Conservation (phyloP, 345 rosid species). For the Microthlaspi erraticum region DNA sequence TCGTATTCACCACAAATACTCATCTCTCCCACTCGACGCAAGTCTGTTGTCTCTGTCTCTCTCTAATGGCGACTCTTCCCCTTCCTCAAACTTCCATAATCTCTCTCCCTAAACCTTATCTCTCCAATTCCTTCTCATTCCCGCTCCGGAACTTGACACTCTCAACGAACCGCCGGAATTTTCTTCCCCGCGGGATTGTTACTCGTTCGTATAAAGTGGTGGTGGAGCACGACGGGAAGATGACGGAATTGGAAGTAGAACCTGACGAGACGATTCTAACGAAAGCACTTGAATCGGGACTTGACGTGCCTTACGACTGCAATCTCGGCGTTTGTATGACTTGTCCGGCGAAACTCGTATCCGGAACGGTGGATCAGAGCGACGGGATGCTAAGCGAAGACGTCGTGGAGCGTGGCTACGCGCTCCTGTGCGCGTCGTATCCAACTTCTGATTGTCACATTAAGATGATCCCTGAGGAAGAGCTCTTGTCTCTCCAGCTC, state of each 20-base stretch:
- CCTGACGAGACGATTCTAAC: slow-evolving; percentile 82
- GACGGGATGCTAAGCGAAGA: slow-evolving; percentile 98
- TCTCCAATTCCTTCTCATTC: slow-evolving; percentile 39
- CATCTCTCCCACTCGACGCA: slow-evolving; percentile 18
- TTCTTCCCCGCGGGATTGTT: slow-evolving; percentile 29
- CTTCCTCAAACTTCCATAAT: slow-evolving; percentile 56
- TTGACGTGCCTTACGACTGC: slow-evolving; percentile 85
- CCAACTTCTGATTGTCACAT: slow-evolving; percentile 84
- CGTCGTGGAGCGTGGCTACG: slow-evolving; percentile 86
- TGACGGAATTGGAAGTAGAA: slow-evolving; percentile 82
- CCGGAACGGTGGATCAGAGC: slow-evolving; percentile 86
- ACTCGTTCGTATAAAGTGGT: slow-evolving; percentile 69
- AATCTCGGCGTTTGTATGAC: slow-evolving; percentile 99
- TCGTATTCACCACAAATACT: slow-evolving; percentile 14
- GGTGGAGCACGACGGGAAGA: slow-evolving; percentile 71
- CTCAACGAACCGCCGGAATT: not conserved
- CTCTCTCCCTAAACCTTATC: slow-evolving; percentile 51
- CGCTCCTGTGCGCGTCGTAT: slow-evolving; percentile 80
- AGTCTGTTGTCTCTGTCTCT: slow-evolving; percentile 21
- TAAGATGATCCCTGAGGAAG: slow-evolving; percentile 90
- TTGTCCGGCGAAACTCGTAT: slow-evolving; percentile 80
- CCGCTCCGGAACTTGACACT: slow-evolving; percentile 34
- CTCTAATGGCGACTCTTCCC: slow-evolving; percentile 65
- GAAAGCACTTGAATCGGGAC: slow-evolving; percentile 79
- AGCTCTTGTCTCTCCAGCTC: slow-evolving; percentile 77